Evolutionary conservation across 306 rosid species (phyloP).

Genomic region (Glycine tomentella): DNA sequence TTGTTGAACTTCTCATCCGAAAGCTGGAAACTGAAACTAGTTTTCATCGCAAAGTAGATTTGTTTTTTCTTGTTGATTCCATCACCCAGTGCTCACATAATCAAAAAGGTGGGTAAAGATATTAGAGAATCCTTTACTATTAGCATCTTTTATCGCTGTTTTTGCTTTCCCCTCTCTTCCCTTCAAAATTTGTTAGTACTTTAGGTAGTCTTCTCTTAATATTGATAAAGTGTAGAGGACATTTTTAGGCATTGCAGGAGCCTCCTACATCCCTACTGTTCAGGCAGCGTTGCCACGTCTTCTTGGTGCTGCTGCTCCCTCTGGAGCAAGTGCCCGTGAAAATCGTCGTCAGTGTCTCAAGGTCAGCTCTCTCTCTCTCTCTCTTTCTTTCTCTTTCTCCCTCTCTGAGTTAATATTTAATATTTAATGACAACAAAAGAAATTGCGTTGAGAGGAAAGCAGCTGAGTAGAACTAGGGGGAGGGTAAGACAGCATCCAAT

Average conservation of each 20-base stretch:
- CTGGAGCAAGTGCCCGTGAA: slow-evolving; percentile 92
- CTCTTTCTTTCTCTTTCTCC: too few species aligned
- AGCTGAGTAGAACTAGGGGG: slow-evolving; percentile 29
- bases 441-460: slow-evolving; percentile 6
- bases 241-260: slow-evolving; percentile 92
- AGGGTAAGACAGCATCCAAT: slow-evolving; percentile 1
- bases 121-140: slow-evolving; percentile 17
- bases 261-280: slow-evolving; percentile 90
- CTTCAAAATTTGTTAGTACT: slow-evolving; percentile 11
- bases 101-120: slow-evolving; percentile 72
- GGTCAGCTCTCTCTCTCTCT: slow-evolving; percentile 57
- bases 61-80: slow-evolving; percentile 98
- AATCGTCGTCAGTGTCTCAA: slow-evolving; percentile 99
- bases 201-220: slow-evolving; percentile 33
- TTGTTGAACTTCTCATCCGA: slow-evolving; percentile 95
- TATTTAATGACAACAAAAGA: background rate
- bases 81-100: slow-evolving; percentile 94
- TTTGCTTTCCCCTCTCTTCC: background rate
- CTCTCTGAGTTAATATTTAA: background rate
- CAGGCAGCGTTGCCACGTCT: slow-evolving; percentile 99
- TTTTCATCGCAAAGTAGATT: slow-evolving; percentile 92
- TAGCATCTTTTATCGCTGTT: slow-evolving; percentile 11
- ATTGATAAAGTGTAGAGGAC: slow-evolving; percentile 22
- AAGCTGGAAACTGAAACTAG: slow-evolving; percentile 91
- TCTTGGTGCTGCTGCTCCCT: slow-evolving; percentile 97